Percentiles rank a stretch among this genome's conserved stretches.
These are phyloP conservation scores for Linnemannia zychae DNA, from an alignment of 192 early-diverging fungal species.

Conservation along the genomic window DNA sequence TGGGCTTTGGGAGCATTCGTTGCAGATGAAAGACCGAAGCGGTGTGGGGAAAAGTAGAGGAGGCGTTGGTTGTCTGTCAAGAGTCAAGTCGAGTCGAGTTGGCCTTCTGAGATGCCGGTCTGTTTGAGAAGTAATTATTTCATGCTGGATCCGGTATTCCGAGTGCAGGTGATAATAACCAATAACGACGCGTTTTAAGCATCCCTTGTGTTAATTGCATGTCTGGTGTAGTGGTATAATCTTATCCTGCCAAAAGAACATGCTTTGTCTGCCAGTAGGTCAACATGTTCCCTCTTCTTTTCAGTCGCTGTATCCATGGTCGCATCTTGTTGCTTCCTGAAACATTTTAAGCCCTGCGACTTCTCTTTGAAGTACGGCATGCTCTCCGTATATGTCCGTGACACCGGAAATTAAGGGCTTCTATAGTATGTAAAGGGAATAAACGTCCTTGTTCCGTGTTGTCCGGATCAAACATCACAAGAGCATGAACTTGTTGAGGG, in stretches of 20 bases:
- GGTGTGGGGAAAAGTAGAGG: neutral
- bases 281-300: no score
- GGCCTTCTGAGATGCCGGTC: neutral
- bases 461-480: neutral
- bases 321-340: neutral
- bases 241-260: no score
- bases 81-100: neutral
- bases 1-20: neutral
- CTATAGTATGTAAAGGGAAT: neutral
- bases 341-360: neutral
- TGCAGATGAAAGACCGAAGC: neutral
- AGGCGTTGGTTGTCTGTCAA: neutral
- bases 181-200: neutral
- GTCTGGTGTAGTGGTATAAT: neutral
- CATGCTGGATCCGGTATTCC: slow-evolving; percentile 2
- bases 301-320: neutral
- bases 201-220: neutral
- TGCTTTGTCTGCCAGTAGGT: no score
- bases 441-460: neutral
- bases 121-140: neutral
- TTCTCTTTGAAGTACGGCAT: neutral
- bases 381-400: neutral
- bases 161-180: neutral
- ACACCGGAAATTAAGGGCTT: slow-evolving; percentile 3
- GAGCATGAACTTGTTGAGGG: neutral